Base-by-base conservation (phyloP, 345 rosid species). In the Aurinia saxatilis region DNA sequence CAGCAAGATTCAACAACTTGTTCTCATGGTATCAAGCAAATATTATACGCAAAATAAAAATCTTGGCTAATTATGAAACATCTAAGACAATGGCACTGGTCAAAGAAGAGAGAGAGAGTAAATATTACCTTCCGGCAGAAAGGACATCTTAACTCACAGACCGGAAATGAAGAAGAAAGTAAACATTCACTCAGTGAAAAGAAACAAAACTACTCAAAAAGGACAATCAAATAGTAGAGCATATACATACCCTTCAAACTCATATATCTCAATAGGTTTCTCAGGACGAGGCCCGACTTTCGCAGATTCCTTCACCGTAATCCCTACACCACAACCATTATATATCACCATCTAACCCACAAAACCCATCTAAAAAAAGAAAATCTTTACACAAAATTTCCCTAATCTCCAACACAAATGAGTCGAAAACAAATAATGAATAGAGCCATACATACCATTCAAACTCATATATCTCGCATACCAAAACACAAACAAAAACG, bases 121-220 rank as follows among this genome's bases (percentile, higher is more conserved):
- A n/a, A n/a, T 89, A 92, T 96, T 21, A 21, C 25, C 96, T 92
- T 92, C 30, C 95, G 90, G 75, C 98, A 92, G 67, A 92, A 92
- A 16, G 98, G 98, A 40, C 98, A 89, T 78, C 98, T 92, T 77
- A 34, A 76, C 48, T 73, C 6, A 40, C 65, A 65, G 53, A 79
- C 65, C 40, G 59, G 68, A 57, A 58, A 61, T 10, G 51, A 19
- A 64, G 55, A 34, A 50, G 40, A 69, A 50, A 60, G 7, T 7
- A 78, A 70, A 64, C 5, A 44, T 8, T 11, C 16, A 51, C 19
- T 70, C 60, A 75, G 52, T 57, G 40, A 29, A 55, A 1, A 51
- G n/a, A 51, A 60, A 41, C 48, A 54, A 14, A 57, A 61, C 7
- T 63, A 12, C 18, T 30, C 55, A 34, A 0, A 11, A 60, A 42